These are phyloP conservation scores for Mucor irregularis DNA, from an alignment of 371 early-diverging fungal species.

Conservation along the genomic window DNA sequence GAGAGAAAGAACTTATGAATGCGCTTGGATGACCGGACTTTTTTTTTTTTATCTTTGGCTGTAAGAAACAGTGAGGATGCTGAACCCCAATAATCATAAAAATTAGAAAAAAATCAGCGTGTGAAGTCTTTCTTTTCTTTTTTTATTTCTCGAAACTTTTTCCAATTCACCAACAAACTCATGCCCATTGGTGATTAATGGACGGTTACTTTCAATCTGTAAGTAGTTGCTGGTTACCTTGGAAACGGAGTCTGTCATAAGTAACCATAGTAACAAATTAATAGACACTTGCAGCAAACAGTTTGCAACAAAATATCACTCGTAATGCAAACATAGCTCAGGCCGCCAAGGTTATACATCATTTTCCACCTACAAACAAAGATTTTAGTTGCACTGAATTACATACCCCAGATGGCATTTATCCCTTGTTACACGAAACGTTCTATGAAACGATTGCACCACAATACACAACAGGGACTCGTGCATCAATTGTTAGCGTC, in stretches of 20 bases:
- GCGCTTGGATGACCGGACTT: background rate
- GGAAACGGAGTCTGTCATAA: background rate
- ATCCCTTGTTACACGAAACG: constrained; percentile 52
- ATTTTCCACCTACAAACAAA: constrained; percentile 47
- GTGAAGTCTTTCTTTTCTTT: constrained; percentile 12
- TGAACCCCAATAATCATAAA: too few relatives aligned
- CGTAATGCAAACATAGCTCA: background rate
- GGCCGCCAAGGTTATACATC: constrained; percentile 11
- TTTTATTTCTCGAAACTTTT: background rate
- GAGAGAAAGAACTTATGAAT: background rate
- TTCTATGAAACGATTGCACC: constrained; percentile 50
- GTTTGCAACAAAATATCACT: constrained; percentile 15
- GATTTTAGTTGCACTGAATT: constrained; percentile 47
- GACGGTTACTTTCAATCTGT: constrained; percentile 36
- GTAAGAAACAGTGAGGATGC: too few relatives aligned
- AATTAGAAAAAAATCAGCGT: constrained; percentile 9
- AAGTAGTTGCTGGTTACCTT: background rate
- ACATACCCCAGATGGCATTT: constrained; percentile 58
- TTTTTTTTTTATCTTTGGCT: background rate
- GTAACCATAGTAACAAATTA: background rate
- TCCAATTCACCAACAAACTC: background rate
- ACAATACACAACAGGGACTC: constrained; percentile 51
- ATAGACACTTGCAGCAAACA: constrained; percentile 22
- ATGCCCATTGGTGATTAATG: constrained; percentile 14
- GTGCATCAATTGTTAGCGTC: constrained; percentile 30